phyloP scores from a whole-genome alignment of 345 rosid species.

The Eutrema heterophyllum region DNA sequence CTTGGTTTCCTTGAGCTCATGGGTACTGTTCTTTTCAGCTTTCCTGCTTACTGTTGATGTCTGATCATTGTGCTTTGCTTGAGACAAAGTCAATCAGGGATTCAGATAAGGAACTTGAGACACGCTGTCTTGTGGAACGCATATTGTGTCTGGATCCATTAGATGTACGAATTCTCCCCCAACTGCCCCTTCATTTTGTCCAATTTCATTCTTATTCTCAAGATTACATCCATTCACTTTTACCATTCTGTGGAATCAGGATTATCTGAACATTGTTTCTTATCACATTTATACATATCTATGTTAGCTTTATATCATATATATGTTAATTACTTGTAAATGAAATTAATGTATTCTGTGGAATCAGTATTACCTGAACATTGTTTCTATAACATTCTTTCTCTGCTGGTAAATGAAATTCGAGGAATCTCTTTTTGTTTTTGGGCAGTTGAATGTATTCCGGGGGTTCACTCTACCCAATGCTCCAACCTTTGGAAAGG shows the following conservation, averaged over 20 bases:
- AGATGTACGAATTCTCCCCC: slow-evolving; percentile 45
- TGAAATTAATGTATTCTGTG: no score
- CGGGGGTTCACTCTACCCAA: slow-evolving; percentile 73
- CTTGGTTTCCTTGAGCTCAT: slow-evolving; percentile 6
- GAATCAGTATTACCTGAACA: no score
- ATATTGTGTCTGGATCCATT: slow-evolving; percentile 74
- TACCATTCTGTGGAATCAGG: not conserved
- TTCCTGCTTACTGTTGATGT: slow-evolving; percentile 67
- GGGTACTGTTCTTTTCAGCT: slow-evolving; percentile 42
- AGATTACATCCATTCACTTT: not conserved
- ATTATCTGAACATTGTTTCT: not conserved
- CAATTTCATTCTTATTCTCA: not conserved
- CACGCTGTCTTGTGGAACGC: slow-evolving; percentile 51
- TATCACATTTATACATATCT: not conserved
- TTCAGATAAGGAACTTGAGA: slow-evolving; percentile 48
- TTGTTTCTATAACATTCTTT: not conserved
- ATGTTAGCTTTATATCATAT: no score
- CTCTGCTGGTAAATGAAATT: not conserved
- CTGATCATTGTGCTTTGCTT: slow-evolving; percentile 53
- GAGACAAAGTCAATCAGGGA: slow-evolving; percentile 57
- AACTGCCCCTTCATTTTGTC: not conserved
- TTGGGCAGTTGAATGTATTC: slow-evolving; percentile 68
- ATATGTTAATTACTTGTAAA: not conserved
- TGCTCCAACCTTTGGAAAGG: slow-evolving; percentile 84
- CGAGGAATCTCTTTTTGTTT: not conserved